Base-by-base conservation (phyloP, 1,284 basidiomycete species). In the Bondarzewia mesenterica region DNA sequence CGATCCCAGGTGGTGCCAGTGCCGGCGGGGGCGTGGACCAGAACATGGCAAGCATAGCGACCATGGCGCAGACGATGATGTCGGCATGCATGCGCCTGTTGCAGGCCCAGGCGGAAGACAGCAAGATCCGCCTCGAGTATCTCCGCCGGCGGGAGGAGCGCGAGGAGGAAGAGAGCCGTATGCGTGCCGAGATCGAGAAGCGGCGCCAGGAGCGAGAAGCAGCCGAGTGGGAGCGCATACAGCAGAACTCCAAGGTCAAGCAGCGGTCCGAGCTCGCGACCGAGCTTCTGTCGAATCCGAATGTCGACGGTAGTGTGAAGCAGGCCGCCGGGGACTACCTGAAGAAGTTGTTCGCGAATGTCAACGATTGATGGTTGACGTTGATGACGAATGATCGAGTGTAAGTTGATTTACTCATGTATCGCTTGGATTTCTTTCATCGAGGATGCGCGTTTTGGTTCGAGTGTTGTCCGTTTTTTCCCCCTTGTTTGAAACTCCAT, bases 281-380 rank as follows among this genome's bases (percentile, higher is more conserved):
- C 50, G 78, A 80, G 43, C 53, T 85, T 14, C 61, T 85, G 50
- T 64, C 69, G n/a, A 80, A 76, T 53, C 68, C 73, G 7, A 65
- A 62, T 36, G 69, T 79, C 12, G 78, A 82, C 52, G 68, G 71
- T 20, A 69, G 72, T 15, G 70, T 85, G 46, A 80, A 77, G 59
- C 75, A 77, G 55, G 78, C 77, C 4, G 84, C 83, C 5, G 72
- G 77, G 46, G 82, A 86, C 45, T 87, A 82, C 62, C 62, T 85
- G 52, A 82, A 82, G 65, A 75, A 73, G 57, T 60, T 82, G n/a
- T 80, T 68, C 23, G 52, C 54, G 10, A 53, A 50, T 14, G 54
- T n/a, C n/a, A 56, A 18, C 55, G 51, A 55, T 12, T 32, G 29
- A 32, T 32, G 29, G n/a, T 32, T 10, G 29, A 7, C 29, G 10